phyloP scores from a whole-genome alignment of 177 flowering plant genomes.

The Vitis hybrid region DNA sequence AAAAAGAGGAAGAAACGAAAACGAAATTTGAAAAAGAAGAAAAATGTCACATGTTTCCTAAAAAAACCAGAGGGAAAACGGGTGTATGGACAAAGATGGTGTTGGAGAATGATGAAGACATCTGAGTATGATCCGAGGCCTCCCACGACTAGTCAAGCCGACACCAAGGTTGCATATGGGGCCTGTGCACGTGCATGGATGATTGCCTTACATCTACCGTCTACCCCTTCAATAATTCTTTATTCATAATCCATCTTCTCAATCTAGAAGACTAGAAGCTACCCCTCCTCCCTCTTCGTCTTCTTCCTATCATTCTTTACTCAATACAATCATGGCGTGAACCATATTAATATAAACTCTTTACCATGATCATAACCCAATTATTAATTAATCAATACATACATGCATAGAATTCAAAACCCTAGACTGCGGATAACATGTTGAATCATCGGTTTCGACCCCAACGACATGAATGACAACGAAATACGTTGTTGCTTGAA shows the following conservation, averaged over 20 bases:
- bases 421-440: background rate
- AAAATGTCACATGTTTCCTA: too few relatives aligned
- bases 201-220: conserved; percentile 23
- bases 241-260: background rate
- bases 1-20: background rate
- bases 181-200: conserved; percentile 41
- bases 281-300: background rate
- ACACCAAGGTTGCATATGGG: conserved; percentile 40
- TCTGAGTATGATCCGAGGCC: conserved; percentile 2
- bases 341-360: too few relatives aligned
- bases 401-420: background rate
- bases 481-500: conserved; percentile 26
- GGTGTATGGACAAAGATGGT: conserved; percentile 11
- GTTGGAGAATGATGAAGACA: conserved; percentile 25
- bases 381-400: too few relatives aligned
- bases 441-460: conserved; percentile 17
- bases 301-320: background rate
- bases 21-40: background rate
- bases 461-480: conserved; percentile 3
- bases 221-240: background rate
- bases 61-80: background rate
- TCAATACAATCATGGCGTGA: too few relatives aligned
- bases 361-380: too few relatives aligned
- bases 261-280: conserved; percentile 19
- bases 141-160: conserved; percentile 41